Conservation (phyloP, 306 rosid genomes). For the Spatholobus suberectus region DNA sequence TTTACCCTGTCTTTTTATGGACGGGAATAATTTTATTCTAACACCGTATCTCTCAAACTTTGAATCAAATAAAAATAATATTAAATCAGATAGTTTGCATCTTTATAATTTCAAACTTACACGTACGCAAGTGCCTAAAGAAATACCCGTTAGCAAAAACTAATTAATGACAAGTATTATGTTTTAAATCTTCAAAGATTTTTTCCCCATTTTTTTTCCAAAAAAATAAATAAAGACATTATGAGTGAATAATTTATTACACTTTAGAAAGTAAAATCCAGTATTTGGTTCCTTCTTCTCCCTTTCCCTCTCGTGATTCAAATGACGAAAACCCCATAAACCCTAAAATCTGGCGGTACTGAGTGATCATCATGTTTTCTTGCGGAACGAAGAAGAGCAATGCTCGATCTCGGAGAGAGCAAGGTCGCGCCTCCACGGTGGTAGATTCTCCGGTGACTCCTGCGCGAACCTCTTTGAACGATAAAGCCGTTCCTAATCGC, state of each 20-base stretch:
- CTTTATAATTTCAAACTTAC: too few species aligned
- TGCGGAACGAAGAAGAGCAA: slow-evolving; percentile 71
- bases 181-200: too few species aligned
- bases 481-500: slow-evolving; percentile 64
- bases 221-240: neutral
- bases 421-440: slow-evolving; percentile 26
- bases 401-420: slow-evolving; percentile 46
- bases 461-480: slow-evolving; percentile 43
- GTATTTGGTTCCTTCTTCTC: neutral
- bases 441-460: slow-evolving; percentile 73
- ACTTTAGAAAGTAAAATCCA: neutral
- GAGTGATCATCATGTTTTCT: slow-evolving; percentile 66
- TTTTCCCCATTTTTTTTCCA: too few species aligned
- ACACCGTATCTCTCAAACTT: too few species aligned
- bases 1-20: too few species aligned
- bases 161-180: too few species aligned
- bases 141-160: too few species aligned
- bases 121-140: too few species aligned
- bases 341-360: slow-evolving; percentile 26
- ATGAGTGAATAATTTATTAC: neutral
- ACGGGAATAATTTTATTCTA: too few species aligned
- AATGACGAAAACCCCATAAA: slow-evolving; percentile 48
- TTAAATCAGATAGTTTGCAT: too few species aligned
- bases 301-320: slow-evolving; percentile 32
- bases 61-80: too few species aligned